Conservation (phyloP, 345 rosid species). For the Eucalyptus pauciflora region DNA sequence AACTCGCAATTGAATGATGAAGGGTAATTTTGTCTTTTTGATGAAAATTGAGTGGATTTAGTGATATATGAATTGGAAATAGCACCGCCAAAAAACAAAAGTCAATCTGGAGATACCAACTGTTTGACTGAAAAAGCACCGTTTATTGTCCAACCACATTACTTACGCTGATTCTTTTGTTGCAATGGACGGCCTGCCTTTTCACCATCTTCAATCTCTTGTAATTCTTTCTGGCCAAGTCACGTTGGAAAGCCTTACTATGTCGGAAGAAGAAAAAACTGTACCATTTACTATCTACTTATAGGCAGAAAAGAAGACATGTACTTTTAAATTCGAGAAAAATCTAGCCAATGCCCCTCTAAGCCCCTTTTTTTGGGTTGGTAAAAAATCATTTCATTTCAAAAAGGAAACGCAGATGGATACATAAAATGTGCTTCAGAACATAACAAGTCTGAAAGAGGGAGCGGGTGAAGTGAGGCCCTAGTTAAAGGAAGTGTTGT, state of each 20-base stretch:
- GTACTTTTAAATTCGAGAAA: background rate
- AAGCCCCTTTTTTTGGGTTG: background rate
- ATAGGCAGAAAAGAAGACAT: background rate
- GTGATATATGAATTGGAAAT: rapidly evolving
- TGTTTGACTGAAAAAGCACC: too few species aligned
- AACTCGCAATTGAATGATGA: too few species aligned
- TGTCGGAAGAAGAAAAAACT: background rate
- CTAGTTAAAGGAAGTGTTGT: too few species aligned
- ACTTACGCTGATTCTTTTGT: background rate
- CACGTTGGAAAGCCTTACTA: background rate
- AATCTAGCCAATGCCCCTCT: background rate
- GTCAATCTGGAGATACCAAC: background rate
- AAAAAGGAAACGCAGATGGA: too few species aligned
- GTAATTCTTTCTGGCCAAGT: background rate
- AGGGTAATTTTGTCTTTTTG: too few species aligned
- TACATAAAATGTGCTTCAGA: too few species aligned
- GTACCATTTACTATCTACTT: background rate
- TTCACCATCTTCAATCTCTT: background rate
- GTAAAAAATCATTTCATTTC: too few species aligned
- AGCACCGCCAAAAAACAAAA: background rate
- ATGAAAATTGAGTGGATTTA: too few species aligned
- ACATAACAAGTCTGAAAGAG: too few species aligned
- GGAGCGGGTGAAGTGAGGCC: too few species aligned
- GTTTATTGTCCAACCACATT: background rate
- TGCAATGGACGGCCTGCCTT: background rate